These are phyloP conservation scores for Tolypocladium tundrense DNA, from an alignment of 2,329 filamentous ascomycete species.

Conservation along the genomic window DNA sequence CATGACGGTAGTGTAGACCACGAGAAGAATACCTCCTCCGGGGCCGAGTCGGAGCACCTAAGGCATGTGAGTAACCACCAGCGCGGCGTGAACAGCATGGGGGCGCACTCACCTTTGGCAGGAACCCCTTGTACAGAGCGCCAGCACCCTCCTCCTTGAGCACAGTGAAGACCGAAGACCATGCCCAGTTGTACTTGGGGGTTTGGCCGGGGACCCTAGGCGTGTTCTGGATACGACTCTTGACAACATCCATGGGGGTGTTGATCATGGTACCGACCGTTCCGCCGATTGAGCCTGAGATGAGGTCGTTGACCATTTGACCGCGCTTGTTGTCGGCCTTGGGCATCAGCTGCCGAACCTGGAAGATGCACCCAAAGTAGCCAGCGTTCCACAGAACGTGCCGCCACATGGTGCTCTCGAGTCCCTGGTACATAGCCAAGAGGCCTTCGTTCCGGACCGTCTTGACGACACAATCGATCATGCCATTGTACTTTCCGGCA, in stretches of 20 bases:
- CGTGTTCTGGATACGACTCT: slow-evolving; percentile 94
- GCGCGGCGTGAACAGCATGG: slow-evolving; percentile 15
- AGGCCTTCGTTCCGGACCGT: slow-evolving; percentile 75
- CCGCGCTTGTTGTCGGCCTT: slow-evolving; percentile 67
- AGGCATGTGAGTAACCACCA: slow-evolving; percentile 1
- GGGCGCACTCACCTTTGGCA: slow-evolving; percentile 76
- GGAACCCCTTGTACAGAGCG: slow-evolving; percentile 94
- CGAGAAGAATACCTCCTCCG: slow-evolving; percentile 60
- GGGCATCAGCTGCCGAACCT: slow-evolving; percentile 78
- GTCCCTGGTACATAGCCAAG: slow-evolving; percentile 87
- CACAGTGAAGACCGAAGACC: slow-evolving; percentile 74
- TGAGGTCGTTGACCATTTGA: slow-evolving; percentile 78
- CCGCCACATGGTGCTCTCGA: slow-evolving; percentile 94
- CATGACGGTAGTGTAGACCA: slow-evolving; percentile 80
- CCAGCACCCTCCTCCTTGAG: slow-evolving; percentile 86
- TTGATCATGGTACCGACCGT: slow-evolving; percentile 85
- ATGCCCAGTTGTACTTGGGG: slow-evolving; percentile 99
- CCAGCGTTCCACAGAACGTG: slow-evolving; percentile 85
- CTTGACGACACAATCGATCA: slow-evolving; percentile 70
- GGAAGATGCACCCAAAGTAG: slow-evolving; percentile 98
- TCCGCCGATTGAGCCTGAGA: slow-evolving; percentile 80
- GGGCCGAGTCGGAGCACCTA: slow-evolving; percentile 40
- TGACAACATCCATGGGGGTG: slow-evolving; percentile 95
- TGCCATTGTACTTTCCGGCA: slow-evolving; percentile 76
- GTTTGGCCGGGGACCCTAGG: slow-evolving; percentile 68